Base-by-base conservation (phyloP, 257 asterid species). In the Gardenia jasminoides region DNA sequence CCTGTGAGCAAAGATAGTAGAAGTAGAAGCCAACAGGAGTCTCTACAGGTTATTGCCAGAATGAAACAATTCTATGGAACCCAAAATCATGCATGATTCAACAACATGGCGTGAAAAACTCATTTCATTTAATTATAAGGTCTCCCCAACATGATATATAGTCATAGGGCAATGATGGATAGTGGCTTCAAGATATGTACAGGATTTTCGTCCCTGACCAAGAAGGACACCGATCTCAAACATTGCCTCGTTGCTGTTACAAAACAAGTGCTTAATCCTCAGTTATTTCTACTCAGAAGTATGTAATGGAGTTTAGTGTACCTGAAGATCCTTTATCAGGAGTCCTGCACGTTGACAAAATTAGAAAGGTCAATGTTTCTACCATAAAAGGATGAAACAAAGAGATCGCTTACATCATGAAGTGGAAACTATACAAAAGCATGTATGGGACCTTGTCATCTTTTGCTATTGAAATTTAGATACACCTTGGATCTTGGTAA, bases 271-370 rank as follows among this genome's bases (percentile, higher is more conserved):
- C 33, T 69, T 43, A 69, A 43, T 7, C 3, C 16, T 9, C 48
- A 69, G 20, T 6, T 67, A 66, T 61, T 31, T n/a, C 7, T 73
- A 59, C 0, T 46, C 61, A 41, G 43, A 3, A 1, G 17, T 70
- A 67, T 69, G 26, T 6, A 41, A 62, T 78, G 62, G 69, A 80
- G 74, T 26, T 80, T 76, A 76, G 72, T 52, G 61, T 88, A 89
- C 93, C 91, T 72, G 89, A 79, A 76, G 79, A 62, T 43, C 86
- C 74, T 80, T 80, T 83, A 22, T 83, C 85, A 7, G 87, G 79
- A 74, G 87, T 87, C 88, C 96, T 91, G 90, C 87, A 89, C 69
- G 81, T 85, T 70, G 47, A 58, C 80, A 71, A 76, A 16, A 65
- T 70, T 77, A 76, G 64, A 64, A 61, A 46, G 12, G 58, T 83